phyloP scores from a whole-genome alignment of 179 eudicot genomes.

The Carnegiea gigantea region DNA sequence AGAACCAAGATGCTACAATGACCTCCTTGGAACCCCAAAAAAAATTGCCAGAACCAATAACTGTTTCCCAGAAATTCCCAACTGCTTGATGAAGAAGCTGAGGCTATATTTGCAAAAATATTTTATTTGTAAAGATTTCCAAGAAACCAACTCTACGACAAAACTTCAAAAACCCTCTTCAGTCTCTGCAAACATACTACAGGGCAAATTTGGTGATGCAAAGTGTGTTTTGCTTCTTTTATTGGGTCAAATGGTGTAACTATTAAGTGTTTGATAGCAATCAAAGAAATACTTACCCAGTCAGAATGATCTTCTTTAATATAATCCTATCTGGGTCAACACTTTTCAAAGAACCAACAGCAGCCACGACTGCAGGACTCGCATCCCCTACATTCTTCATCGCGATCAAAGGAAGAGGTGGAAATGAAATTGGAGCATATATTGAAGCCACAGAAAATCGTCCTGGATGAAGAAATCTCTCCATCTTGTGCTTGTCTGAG shows the following conservation, averaged over 20 bases:
- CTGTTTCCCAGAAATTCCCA: not conserved
- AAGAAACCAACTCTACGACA: not conserved
- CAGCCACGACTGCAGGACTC: conserved; percentile 61
- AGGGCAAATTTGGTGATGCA: not conserved
- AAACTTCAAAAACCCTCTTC: not conserved
- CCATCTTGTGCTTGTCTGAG: conserved; percentile 96
- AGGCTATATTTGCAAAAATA: not conserved
- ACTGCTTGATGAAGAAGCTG: not conserved
- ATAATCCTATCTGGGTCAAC: conserved; percentile 86
- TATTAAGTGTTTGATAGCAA: not conserved
- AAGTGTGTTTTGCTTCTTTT: not conserved
- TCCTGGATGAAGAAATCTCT: conserved; percentile 94
- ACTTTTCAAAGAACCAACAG: conserved; percentile 75
- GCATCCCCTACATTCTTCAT: conserved; percentile 52
- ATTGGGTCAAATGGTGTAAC: not conserved
- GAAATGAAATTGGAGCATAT: conserved; percentile 89
- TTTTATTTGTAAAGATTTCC: not conserved
- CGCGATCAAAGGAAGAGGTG: conserved; percentile 75
- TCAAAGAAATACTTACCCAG: conserved; percentile 58
- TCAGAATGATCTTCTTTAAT: conserved; percentile 78
- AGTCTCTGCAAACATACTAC: not conserved
- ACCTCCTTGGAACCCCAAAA: not conserved
- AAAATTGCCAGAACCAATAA: not conserved
- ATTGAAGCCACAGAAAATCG: conserved; percentile 82
- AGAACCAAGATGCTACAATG: not conserved